A percentile compares a stretch with the other conserved stretches of the same genome.
Evolutionary conservation across 2,329 filamentous ascomycete genomes (phyloP).

Genomic region (Canariomyces notabilis): DNA sequence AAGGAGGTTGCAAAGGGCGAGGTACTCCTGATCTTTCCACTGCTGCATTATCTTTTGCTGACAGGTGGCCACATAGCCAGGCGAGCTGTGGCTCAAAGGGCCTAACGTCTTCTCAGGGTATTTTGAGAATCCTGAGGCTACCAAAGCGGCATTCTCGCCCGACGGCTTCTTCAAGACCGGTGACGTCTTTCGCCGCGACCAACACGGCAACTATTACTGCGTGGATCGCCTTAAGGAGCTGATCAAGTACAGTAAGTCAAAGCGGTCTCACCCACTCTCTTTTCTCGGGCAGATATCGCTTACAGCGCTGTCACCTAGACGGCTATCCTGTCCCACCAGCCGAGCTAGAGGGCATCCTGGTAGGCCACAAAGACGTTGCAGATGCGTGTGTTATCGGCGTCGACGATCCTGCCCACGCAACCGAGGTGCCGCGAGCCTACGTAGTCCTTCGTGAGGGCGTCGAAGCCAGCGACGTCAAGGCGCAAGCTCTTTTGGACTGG

Average conservation of each 20-base stretch:
- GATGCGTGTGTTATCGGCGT: conserved; percentile 62
- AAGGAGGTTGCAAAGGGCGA: conserved; percentile 51
- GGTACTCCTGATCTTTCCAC: conserved; percentile 23
- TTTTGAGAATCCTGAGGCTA: conserved; percentile 66
- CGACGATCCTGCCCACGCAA: conserved; percentile 55
- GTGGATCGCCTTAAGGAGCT: conserved; percentile 76
- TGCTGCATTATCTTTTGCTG: background rate
- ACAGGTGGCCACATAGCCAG: conserved; percentile 40
- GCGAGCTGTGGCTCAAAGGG: conserved; percentile 73
- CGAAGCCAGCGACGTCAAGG: conserved; percentile 33
- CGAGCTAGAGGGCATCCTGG: conserved; percentile 51
- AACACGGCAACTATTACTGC: conserved; percentile 78
- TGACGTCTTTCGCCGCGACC: conserved; percentile 75
- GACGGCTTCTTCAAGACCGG: conserved; percentile 91
- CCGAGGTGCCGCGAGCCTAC: conserved; percentile 64
- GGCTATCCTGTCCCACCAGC: conserved; percentile 68
- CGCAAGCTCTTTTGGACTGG: conserved; percentile 36
- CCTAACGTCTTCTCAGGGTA: conserved; percentile 80
- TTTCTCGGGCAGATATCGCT: background rate
- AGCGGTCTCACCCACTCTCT: background rate
- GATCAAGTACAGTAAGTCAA: conserved; percentile 52
- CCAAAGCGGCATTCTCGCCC: conserved; percentile 62
- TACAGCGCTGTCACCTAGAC: conserved; percentile 37
- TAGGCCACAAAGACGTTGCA: conserved; percentile 39
- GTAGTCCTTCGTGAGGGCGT: conserved; percentile 46